Conservation (phyloP, 208 protist genomes). For the Trichomonas gallinae region DNA sequence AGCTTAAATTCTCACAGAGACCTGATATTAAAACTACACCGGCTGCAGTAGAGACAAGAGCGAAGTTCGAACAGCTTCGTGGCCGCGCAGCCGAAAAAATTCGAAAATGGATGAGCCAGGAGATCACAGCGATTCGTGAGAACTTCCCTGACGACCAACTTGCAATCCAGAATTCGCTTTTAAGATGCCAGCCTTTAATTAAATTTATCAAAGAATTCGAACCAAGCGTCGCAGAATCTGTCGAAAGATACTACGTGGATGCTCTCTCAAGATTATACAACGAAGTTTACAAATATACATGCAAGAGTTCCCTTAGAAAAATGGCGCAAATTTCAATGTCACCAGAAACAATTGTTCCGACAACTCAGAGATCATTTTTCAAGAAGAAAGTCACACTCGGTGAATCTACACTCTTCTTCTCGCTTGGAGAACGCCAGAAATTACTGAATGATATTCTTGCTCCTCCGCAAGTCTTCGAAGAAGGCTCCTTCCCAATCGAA, state of each 20-base stretch:
- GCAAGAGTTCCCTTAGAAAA: neutral
- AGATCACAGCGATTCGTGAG: neutral
- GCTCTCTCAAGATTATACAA: neutral
- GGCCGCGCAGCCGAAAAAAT: neutral
- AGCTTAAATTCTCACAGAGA: neutral
- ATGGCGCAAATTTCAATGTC: conserved; percentile 22
- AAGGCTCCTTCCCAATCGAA: neutral
- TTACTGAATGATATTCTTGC: neutral
- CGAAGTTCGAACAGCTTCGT: neutral
- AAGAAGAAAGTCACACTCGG: neutral
- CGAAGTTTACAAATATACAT: neutral
- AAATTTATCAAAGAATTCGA: neutral
- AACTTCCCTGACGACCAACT: neutral
- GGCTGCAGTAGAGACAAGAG: neutral
- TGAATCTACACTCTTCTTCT: conserved; percentile 9
- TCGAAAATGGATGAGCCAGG: neutral
- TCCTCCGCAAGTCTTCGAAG: neutral
- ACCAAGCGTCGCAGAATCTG: neutral
- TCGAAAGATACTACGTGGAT: neutral
- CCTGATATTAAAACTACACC: neutral
- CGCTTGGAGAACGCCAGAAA: neutral
- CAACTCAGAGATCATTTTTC: neutral
- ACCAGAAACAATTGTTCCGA: neutral
- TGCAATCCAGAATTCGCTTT: neutral
- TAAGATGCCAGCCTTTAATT: neutral